Conservation (phyloP, 2,329 filamentous ascomycete species). For the Beauveria rudraprayagi region DNA sequence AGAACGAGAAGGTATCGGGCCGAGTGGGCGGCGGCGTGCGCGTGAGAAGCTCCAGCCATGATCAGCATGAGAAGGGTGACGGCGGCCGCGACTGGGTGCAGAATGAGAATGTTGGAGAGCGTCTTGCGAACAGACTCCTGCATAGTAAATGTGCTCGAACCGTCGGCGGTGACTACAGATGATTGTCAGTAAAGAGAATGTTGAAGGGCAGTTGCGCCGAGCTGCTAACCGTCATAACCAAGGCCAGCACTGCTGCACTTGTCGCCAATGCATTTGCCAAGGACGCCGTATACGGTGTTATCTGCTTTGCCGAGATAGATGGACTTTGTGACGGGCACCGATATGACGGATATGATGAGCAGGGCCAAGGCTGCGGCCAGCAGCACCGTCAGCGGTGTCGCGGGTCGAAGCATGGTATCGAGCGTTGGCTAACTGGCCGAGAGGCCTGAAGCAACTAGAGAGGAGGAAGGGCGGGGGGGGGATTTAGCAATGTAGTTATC, state of each 20-base stretch:
- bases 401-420: slow-evolving; percentile 73
- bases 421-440: slow-evolving; percentile 12
- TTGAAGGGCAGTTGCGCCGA: slow-evolving; percentile 39
- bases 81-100: slow-evolving; percentile 85
- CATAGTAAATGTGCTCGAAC: slow-evolving; percentile 45
- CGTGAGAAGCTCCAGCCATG: slow-evolving; percentile 72
- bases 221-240: slow-evolving; percentile 63
- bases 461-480: neutral
- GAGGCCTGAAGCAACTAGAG: slow-evolving; percentile 9
- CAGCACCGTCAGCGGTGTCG: slow-evolving; percentile 81
- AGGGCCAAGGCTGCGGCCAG: slow-evolving; percentile 80
- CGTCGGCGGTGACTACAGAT: slow-evolving; percentile 16
- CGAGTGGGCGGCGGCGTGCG: slow-evolving; percentile 83
- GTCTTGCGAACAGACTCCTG: slow-evolving; percentile 44
- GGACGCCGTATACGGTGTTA: slow-evolving; percentile 79
- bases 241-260: slow-evolving; percentile 67
- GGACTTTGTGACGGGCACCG: slow-evolving; percentile 76
- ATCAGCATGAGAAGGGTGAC: slow-evolving; percentile 78
- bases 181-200: neutral
- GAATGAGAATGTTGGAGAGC: slow-evolving; percentile 82
- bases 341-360: slow-evolving; percentile 80
- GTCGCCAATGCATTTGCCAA: slow-evolving; percentile 68
- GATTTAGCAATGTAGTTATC: neutral
- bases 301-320: slow-evolving; percentile 76
- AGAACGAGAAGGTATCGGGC: slow-evolving; percentile 77